Conservation (phyloP, 1,139 yeast genomes). For the Yamadazyma mexicana region DNA sequence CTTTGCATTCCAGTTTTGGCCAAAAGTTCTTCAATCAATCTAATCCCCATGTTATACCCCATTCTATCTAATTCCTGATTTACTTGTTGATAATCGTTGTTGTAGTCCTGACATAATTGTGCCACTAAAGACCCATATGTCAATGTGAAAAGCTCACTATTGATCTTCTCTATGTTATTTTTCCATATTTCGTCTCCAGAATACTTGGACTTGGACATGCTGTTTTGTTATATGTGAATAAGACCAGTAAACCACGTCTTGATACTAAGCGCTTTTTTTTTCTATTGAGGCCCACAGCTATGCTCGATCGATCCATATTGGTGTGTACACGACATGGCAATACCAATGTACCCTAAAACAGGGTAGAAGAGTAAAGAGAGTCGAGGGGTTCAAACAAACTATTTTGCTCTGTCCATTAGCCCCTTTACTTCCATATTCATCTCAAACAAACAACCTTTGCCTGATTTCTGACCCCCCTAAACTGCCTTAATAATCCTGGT, state of each 20-base stretch:
- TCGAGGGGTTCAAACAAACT: no score
- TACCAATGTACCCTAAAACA: background rate
- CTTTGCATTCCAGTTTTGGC: conserved; percentile 85
- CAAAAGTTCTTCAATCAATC: conserved; percentile 89
- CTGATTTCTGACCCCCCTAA: no score
- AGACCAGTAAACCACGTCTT: no score
- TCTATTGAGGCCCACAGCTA: no score
- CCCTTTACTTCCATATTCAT: no score
- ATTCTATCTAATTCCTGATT: conserved; percentile 82
- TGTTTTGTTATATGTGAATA: background rate
- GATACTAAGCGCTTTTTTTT: no score
- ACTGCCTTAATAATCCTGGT: background rate
- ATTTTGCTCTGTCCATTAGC: no score
- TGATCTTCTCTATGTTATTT: conserved; percentile 82
- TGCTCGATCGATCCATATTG: no score
- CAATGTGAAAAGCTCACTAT: conserved; percentile 86
- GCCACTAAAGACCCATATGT: conserved; percentile 95
- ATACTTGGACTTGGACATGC: conserved; percentile 12
- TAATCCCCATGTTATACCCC: conserved; percentile 94
- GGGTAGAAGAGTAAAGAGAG: background rate
- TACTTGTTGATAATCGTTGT: conserved; percentile 73
- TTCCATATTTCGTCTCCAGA: conserved; percentile 92
- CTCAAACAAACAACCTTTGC: no score
- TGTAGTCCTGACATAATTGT: conserved; percentile 85
- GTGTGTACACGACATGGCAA: background rate